Evolutionary conservation across 2,329 filamentous ascomycete species (phyloP).

Genomic region (Cryphonectria nitschkei): DNA sequence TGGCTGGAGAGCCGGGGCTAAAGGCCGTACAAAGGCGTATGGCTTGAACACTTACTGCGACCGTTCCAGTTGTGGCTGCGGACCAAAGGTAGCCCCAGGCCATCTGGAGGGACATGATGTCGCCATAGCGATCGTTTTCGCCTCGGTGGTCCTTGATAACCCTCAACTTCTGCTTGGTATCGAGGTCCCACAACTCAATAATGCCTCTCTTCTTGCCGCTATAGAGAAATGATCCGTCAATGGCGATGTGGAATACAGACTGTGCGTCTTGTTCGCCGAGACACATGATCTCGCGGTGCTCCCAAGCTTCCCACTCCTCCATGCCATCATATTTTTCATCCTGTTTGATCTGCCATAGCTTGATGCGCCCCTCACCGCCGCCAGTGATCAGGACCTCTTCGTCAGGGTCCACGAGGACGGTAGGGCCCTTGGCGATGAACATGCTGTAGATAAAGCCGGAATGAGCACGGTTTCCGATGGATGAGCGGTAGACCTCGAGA

Average conservation of each 20-base stretch:
- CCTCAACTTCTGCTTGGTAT: slow-evolving; percentile 87
- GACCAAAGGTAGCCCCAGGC: slow-evolving; percentile 85
- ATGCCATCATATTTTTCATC: slow-evolving; percentile 63
- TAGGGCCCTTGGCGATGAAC: slow-evolving; percentile 76
- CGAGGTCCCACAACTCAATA: slow-evolving; percentile 95
- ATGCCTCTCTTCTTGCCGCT: slow-evolving; percentile 85
- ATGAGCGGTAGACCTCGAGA: slow-evolving; percentile 79
- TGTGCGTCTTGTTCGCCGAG: slow-evolving; percentile 62
- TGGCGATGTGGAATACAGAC: slow-evolving; percentile 75
- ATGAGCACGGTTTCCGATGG: slow-evolving; percentile 88
- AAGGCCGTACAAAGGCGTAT: background rate
- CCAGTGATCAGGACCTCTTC: slow-evolving; percentile 87
- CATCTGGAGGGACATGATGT: slow-evolving; percentile 86
- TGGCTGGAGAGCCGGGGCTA: background rate
- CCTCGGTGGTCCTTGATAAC: slow-evolving; percentile 76
- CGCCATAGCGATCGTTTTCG: slow-evolving; percentile 47
- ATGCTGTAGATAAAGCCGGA: slow-evolving; percentile 97
- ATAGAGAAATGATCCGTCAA: slow-evolving; percentile 92
- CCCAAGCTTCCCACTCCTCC: slow-evolving; percentile 48
- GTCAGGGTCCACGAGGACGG: slow-evolving; percentile 68
- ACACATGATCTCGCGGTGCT: slow-evolving; percentile 55
- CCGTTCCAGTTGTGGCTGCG: slow-evolving; percentile 84
- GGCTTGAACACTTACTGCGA: slow-evolving; percentile 64
- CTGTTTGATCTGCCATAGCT: slow-evolving; percentile 76
- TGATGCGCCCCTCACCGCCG: slow-evolving; percentile 91